Conservation (phyloP, 192 early-diverging fungal species). For the Oehlia diaphana region DNA sequence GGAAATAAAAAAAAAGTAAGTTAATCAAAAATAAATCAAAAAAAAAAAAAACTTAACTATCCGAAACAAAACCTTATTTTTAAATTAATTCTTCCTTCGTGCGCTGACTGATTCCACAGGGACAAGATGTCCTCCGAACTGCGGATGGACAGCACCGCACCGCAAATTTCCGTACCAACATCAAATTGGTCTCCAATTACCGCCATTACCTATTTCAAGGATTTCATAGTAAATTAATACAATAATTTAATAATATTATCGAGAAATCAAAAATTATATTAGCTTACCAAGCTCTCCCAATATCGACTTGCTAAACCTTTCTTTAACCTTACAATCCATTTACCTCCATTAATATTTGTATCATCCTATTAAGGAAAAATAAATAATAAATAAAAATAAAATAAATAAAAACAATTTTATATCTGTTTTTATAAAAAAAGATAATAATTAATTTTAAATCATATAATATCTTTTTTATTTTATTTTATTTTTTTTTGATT, state of each 20-base stretch:
- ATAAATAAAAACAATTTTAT: background rate
- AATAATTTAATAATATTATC: background rate
- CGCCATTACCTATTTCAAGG: conserved; percentile 61
- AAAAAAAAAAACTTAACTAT: background rate
- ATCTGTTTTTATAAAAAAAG: too few relatives aligned
- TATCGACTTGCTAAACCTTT: conserved; percentile 90
- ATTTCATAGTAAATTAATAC: background rate
- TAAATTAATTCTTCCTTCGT: conserved; percentile 78
- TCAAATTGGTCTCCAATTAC: conserved; percentile 91
- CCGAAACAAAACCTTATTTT: conserved; percentile 65
- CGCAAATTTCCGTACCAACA: conserved; percentile 87
- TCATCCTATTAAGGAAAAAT: conserved; percentile 52
- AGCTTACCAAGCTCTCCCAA: conserved; percentile 83
- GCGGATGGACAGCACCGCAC: conserved; percentile 90
- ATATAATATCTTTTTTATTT: background rate
- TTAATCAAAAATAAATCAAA: background rate
- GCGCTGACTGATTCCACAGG: conserved; percentile 89
- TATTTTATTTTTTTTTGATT: background rate
- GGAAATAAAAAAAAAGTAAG: background rate
- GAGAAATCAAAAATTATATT: background rate
- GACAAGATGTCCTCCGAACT: conserved; percentile 93
- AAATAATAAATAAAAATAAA: background rate
- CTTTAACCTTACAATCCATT: conserved; percentile 92
- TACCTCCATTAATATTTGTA: conserved; percentile 84
- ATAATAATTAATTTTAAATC: background rate